phyloP scores from a whole-genome alignment of 371 early-diverging fungal genomes.

The Thermomucor indicae-seudaticae region DNA sequence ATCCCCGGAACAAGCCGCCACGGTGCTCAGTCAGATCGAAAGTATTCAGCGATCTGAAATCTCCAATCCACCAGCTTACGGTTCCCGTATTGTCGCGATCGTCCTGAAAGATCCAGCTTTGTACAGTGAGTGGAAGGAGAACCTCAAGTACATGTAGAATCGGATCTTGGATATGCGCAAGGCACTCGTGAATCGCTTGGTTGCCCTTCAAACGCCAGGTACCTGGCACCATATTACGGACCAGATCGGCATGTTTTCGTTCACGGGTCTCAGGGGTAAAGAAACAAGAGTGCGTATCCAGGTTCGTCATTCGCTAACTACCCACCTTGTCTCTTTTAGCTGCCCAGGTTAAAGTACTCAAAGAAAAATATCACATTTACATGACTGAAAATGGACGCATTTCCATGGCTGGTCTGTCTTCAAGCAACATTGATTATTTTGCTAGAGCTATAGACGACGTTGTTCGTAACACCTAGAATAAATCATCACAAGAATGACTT shows the following conservation, averaged over 20 bases:
- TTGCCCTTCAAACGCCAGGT: conserved; percentile 78
- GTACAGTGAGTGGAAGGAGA: conserved; percentile 79
- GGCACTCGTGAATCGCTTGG: conserved; percentile 56
- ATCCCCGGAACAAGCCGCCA: conserved; percentile 38
- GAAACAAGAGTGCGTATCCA: neutral
- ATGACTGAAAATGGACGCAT: conserved; percentile 92
- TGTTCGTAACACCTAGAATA: conserved; percentile 61
- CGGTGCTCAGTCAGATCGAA: conserved; percentile 76
- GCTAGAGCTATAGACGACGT: conserved; percentile 75
- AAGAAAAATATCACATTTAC: conserved; percentile 85
- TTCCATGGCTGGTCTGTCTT: conserved; percentile 90
- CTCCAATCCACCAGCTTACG: conserved; percentile 88
- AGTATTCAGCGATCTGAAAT: conserved; percentile 79
- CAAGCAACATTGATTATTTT: conserved; percentile 82
- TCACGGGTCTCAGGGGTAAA: conserved; percentile 76
- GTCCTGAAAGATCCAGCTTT: conserved; percentile 74
- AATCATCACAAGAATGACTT: no score
- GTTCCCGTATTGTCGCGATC: conserved; percentile 78
- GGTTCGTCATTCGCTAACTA: neutral
- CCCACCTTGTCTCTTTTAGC: conserved; percentile 21
- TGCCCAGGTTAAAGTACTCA: conserved; percentile 69
- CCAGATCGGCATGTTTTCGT: conserved; percentile 97
- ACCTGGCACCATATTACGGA: conserved; percentile 90
- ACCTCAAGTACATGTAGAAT: conserved; percentile 78
- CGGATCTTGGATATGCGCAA: conserved; percentile 88